Evolutionary conservation across 257 asterid species (phyloP).

Genomic region (Ehretia macrophylla): DNA sequence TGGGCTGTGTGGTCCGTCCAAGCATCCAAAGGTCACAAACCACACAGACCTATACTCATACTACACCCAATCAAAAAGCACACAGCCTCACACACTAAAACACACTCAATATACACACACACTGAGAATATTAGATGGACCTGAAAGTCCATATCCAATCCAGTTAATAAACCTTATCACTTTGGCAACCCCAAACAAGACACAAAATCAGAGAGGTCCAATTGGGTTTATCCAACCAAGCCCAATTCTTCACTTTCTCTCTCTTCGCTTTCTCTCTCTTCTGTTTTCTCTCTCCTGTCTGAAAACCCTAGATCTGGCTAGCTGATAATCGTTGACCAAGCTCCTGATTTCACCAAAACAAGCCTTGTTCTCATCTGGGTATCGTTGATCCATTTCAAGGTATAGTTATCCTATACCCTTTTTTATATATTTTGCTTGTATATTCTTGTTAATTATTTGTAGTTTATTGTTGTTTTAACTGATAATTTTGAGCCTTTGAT

Average conservation of each 20-base stretch:
- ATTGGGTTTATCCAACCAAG: slow-evolving; percentile 44
- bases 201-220: slow-evolving; percentile 49
- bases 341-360: slow-evolving; percentile 19
- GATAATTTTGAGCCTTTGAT: too few species aligned
- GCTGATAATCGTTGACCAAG: slow-evolving; percentile 30
- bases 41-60: not conserved
- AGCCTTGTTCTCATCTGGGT: not conserved
- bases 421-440: not conserved
- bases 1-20: slow-evolving; percentile 31
- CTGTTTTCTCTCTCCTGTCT: slow-evolving; percentile 27
- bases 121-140: slow-evolving; percentile 42
- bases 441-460: not conserved
- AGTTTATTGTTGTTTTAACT: not conserved
- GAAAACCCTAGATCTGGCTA: slow-evolving; percentile 62
- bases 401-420: not conserved
- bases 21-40: not conserved
- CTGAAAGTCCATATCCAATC: slow-evolving; percentile 85
- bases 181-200: slow-evolving; percentile 25
- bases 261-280: slow-evolving; percentile 39
- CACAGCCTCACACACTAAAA: slow-evolving; percentile 35
- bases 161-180: slow-evolving; percentile 48
- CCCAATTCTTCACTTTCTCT: slow-evolving; percentile 44
- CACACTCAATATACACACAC: slow-evolving; percentile 29
- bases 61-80: not conserved
- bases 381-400: slow-evolving; percentile 5